Conservation (phyloP, 2,329 filamentous ascomycete species). For the Aspergillus fumigatus region DNA sequence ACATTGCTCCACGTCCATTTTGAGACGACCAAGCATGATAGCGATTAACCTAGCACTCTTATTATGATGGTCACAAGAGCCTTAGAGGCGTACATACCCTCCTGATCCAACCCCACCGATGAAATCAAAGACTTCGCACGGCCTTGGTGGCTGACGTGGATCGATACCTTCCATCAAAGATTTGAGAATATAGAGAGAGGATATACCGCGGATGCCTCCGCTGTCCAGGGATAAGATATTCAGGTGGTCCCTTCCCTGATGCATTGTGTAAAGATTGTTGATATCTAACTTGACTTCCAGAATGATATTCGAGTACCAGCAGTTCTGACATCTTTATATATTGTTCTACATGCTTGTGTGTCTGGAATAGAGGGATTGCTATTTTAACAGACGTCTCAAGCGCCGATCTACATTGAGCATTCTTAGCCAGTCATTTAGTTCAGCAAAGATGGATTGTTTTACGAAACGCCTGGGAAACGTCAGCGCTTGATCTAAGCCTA, state of each 20-base stretch:
- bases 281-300: neutral
- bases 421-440: neutral
- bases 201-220: slow-evolving; percentile 36
- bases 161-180: slow-evolving; percentile 28
- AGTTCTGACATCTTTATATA: neutral
- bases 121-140: slow-evolving; percentile 35
- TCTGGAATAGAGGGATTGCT: no score
- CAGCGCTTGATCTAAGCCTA: neutral
- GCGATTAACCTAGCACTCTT: slow-evolving; percentile 26
- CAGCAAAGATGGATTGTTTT: neutral
- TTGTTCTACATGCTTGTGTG: no score
- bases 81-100: no score
- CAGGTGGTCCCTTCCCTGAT: neutral
- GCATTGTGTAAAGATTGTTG: neutral
- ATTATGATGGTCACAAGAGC: no score
- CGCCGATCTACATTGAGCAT: neutral
- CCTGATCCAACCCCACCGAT: slow-evolving; percentile 25
- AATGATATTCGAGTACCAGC: neutral
- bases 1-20: slow-evolving; percentile 40
- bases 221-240: slow-evolving; percentile 24
- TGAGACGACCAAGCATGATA: slow-evolving; percentile 43
- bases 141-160: slow-evolving; percentile 14
- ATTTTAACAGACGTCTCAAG: neutral
- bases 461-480: neutral
- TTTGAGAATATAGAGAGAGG: slow-evolving; percentile 29